Evolutionary conservation across 2,329 filamentous ascomycete genomes (phyloP), one percentile per base, ranked within the genome.

Genomic region (Alternaria ethzedia): DNA sequence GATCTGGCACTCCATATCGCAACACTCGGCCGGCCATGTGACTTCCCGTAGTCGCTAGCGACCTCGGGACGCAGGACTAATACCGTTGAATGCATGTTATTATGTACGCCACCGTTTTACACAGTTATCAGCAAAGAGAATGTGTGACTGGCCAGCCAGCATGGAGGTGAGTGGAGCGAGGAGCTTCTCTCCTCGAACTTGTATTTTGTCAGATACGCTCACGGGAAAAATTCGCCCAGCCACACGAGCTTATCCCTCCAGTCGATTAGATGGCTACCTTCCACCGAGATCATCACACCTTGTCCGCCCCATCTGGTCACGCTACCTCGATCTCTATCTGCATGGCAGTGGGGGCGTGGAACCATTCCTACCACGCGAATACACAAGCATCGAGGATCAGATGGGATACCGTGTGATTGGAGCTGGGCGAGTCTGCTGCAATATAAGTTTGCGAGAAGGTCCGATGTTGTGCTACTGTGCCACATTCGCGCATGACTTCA

Each of bases 191-290:
- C 15, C n/a, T 17, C 15, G 4, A 12, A 6, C 20, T 5, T 49
- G n/a, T 26, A n/a, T 17, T 32, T 13, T 32, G 15, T 2, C 3
- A 15, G 30, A 15, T 15, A 32, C 30, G 30, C 12, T 4, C 12
- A 3, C 12, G 3, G 1, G 6, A 4, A 32, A 32, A 32, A 13
- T 1, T 32, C 13, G 4, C 30, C 15, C 6, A 0, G 8, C 3
- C 3, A 32, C 6, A 15, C 12, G 30, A 32, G 12, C 30, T 32
- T 15, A 15, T 15, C 1, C 30, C 15, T 12, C 30, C 30, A 32
- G 30, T 32, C 30, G 30, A 4, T 32, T 15, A 32, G 6, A 32
- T 32, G 13, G 13, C 12, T 32, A 8, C 30, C 30, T 32, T 1
- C 30, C 13, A 32, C 30, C 30, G 3, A 15, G 30, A 32, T 32